These are phyloP conservation scores for Cystobasidium tubakii DNA, from an alignment of 768 basidiomycete genomes.

Conservation along the genomic window DNA sequence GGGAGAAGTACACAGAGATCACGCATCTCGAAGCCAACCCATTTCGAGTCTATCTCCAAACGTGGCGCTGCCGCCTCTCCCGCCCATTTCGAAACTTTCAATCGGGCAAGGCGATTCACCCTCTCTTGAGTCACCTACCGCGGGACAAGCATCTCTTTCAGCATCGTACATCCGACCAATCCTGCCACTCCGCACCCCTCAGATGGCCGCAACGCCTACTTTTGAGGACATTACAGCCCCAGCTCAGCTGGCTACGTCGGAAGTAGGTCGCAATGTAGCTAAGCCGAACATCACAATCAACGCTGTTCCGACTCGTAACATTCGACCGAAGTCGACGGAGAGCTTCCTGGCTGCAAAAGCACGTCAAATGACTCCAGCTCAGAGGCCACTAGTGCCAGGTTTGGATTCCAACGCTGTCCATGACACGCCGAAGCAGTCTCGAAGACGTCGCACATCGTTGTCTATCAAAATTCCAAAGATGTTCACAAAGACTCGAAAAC, in stretches of 20 bases:
- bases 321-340: background rate
- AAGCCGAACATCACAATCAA: background rate
- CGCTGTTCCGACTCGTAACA: too few relatives aligned
- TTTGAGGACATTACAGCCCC: background rate
- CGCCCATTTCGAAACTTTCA: background rate
- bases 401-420: background rate
- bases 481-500: slow-evolving; percentile 14
- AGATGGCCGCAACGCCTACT: background rate
- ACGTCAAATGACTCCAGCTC: background rate
- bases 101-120: background rate
- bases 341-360: background rate
- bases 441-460: slow-evolving; percentile 13
- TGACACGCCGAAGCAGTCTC: background rate
- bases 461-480: slow-evolving; percentile 32
- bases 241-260: background rate
- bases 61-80: background rate
- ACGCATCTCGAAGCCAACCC: background rate
- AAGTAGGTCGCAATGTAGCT: background rate
- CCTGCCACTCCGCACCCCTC: background rate
- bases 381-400: background rate
- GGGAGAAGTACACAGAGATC: background rate
- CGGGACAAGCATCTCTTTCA: background rate
- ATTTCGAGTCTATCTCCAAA: background rate
- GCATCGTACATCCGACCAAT: background rate
- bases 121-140: background rate